Conservation (phyloP, 208 protist species). For the Naegleria gruberi region DNA sequence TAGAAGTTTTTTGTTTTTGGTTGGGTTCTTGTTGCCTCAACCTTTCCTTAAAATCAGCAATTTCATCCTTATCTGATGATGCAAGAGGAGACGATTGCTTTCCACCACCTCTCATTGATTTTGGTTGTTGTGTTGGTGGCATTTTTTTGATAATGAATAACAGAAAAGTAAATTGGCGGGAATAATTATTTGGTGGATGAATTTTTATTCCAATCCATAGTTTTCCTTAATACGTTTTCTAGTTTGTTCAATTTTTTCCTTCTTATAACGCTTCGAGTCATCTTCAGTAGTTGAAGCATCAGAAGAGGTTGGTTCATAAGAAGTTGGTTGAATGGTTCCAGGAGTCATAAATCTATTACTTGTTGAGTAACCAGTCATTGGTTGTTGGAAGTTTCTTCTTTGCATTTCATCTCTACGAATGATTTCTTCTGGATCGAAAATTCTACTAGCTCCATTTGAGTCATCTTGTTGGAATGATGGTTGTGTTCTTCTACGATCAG, state of each 20-base stretch:
- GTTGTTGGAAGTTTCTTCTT: not conserved
- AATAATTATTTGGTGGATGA: no score
- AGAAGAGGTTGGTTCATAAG: not conserved
- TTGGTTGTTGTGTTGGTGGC: not conserved
- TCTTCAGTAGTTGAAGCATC: not conserved
- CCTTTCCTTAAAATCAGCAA: not conserved
- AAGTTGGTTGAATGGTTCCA: not conserved
- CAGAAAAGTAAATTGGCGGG: no score
- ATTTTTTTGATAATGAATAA: no score
- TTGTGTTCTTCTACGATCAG: not conserved
- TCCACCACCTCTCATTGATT: not conserved
- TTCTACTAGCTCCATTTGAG: not conserved
- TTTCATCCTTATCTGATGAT: not conserved
- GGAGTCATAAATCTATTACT: not conserved
- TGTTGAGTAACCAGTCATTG: not conserved
- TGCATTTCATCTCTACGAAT: not conserved
- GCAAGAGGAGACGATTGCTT: not conserved
- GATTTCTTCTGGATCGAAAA: not conserved
- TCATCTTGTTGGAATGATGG: not conserved
- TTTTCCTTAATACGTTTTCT: conserved; percentile 2
- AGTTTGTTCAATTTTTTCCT: not conserved
- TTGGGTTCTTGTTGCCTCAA: not conserved
- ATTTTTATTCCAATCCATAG: conserved; percentile 1
- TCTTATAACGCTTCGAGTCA: not conserved
- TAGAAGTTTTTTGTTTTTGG: not conserved